Percentiles rank a stretch among this genome's conserved stretches.
phyloP scores from a whole-genome alignment of 2,329 filamentous ascomycete species.

The Botryotinia narcissicola region DNA sequence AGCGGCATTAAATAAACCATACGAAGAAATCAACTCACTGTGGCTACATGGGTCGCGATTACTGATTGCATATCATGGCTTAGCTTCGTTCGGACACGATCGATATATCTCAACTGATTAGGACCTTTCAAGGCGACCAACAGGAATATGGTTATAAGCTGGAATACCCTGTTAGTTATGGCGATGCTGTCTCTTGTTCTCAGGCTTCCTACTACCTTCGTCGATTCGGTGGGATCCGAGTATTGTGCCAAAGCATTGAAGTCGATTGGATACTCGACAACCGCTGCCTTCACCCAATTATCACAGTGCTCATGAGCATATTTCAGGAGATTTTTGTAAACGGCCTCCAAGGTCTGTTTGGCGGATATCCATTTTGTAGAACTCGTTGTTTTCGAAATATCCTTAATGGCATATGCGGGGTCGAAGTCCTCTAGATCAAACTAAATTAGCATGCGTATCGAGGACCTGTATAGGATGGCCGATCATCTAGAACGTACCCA shows the following conservation, averaged over 20 bases:
- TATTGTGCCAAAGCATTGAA: conserved; percentile 58
- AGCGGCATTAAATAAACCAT: not conserved
- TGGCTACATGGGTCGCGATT: conserved; percentile 36
- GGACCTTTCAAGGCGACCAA: conserved; percentile 61
- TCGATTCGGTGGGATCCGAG: conserved; percentile 53
- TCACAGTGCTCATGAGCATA: conserved; percentile 53
- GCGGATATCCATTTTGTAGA: conserved; percentile 40
- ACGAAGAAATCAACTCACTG: conserved; percentile 22
- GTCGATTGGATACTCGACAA: conserved; percentile 49
- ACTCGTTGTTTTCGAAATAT: conserved; percentile 47
- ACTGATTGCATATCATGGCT: conserved; percentile 46
- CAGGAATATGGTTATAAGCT: conserved; percentile 62
- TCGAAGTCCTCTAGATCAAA: conserved; percentile 52
- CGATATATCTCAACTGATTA: conserved; percentile 54
- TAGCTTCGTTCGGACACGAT: conserved; percentile 43
- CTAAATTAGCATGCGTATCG: conserved; percentile 35
- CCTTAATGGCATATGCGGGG: conserved; percentile 52
- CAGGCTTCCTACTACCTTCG: conserved; percentile 44
- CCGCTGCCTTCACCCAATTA: conserved; percentile 49
- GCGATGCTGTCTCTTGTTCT: not conserved
- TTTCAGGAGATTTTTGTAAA: conserved; percentile 53
- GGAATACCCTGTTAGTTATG: conserved; percentile 34
- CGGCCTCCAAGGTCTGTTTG: conserved; percentile 50
- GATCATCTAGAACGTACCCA: conserved; percentile 36
- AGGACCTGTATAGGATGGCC: conserved; percentile 39